Conservation (phyloP, 805 yeast species). For the Wickerhamiella nectarea region DNA sequence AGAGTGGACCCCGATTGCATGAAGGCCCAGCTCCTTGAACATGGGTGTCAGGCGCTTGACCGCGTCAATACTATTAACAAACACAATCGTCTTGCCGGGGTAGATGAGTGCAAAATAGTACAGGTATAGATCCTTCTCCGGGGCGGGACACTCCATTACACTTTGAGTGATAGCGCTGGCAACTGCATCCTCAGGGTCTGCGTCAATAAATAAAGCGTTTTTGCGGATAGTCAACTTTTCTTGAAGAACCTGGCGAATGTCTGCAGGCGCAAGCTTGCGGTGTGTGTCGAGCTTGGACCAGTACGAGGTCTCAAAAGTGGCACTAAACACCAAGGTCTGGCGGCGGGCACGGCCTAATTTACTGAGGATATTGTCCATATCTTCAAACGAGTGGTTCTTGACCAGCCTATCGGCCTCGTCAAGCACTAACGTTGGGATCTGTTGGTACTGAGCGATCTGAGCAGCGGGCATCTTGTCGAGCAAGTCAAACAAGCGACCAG, state of each 20-base stretch:
- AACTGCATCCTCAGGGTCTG: slow-evolving; percentile 72
- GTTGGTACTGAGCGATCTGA: slow-evolving; percentile 31
- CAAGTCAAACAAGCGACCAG: slow-evolving; percentile 77
- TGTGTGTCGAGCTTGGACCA: slow-evolving; percentile 54
- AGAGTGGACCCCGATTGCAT: slow-evolving; percentile 71
- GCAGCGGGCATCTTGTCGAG: slow-evolving; percentile 33
- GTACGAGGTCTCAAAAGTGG: slow-evolving; percentile 75
- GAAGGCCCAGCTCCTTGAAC: slow-evolving; percentile 50
- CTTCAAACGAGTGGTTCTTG: slow-evolving; percentile 94
- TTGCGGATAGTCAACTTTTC: slow-evolving; percentile 58
- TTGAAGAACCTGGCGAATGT: slow-evolving; percentile 51
- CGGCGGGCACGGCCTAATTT: slow-evolving; percentile 40
- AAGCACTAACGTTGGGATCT: slow-evolving; percentile 44
- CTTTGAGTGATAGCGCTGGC: slow-evolving; percentile 70
- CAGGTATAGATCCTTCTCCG: slow-evolving; percentile 77
- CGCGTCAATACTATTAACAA: slow-evolving; percentile 90
- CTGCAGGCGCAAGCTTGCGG: slow-evolving; percentile 30
- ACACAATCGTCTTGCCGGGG: slow-evolving; percentile 80
- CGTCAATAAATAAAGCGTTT: slow-evolving; percentile 62
- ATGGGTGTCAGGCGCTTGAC: slow-evolving; percentile 76
- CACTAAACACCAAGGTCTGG: slow-evolving; percentile 90
- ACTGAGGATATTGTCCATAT: slow-evolving; percentile 68
- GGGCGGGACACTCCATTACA: slow-evolving; percentile 77
- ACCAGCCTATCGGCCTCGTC: slow-evolving; percentile 94
- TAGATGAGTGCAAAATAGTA: slow-evolving; percentile 78